A percentile compares a stretch with the other conserved stretches of the same genome.
These are phyloP conservation scores for Ceratobasidium sp. DNA, from an alignment of 1,284 basidiomycete genomes.

Conservation along the genomic window DNA sequence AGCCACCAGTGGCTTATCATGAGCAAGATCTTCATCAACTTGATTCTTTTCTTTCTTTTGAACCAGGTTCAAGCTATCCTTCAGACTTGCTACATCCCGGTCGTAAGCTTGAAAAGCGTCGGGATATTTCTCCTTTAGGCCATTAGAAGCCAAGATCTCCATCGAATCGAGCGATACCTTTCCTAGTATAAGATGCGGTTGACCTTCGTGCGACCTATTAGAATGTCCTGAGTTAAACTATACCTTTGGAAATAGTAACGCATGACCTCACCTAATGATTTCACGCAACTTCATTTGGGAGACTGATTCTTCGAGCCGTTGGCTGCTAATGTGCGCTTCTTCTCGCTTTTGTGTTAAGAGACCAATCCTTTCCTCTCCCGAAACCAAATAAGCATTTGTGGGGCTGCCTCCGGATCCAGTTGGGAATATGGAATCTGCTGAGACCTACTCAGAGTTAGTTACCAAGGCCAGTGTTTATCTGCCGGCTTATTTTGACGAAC, in stretches of 20 bases:
- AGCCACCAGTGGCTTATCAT: conserved; percentile 3
- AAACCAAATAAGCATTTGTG: neutral
- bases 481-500: conserved; percentile 37
- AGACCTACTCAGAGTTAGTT: neutral
- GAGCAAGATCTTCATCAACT: neutral
- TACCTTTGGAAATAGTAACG: no score
- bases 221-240: no score
- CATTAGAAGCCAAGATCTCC: neutral
- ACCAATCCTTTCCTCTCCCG: conserved; percentile 4
- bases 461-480: neutral
- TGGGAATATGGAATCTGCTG: neutral
- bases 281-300: neutral
- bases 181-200: neutral
- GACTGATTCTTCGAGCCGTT: neutral
- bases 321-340: neutral
- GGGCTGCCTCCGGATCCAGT: neutral
- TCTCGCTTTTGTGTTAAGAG: neutral
- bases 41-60: neutral
- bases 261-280: neutral
- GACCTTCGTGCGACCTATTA: neutral
- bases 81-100: neutral
- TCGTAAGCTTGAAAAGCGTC: conserved; percentile 4
- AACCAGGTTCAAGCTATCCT: neutral
- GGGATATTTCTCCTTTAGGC: conserved; percentile 1
- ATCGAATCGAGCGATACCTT: neutral